These are phyloP conservation scores for Zygosaccharomyces gambellarensis DNA, from an alignment of 805 yeast species.

Conservation along the genomic window DNA sequence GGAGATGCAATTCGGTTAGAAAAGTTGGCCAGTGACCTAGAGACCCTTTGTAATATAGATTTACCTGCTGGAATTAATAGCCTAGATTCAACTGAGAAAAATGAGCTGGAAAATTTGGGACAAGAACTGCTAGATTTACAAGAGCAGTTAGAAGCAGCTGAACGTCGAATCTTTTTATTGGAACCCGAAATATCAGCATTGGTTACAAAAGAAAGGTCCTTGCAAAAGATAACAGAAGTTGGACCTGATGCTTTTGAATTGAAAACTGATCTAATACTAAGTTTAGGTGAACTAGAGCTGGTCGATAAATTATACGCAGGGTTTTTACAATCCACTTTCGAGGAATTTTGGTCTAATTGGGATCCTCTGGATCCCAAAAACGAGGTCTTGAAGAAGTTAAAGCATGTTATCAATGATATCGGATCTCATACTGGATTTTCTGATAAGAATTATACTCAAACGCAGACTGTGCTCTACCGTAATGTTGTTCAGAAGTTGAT, in stretches of 20 bases:
- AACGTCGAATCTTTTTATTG: slow-evolving; percentile 6
- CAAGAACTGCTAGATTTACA: slow-evolving; percentile 1
- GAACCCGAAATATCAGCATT: slow-evolving; percentile 5
- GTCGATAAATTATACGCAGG: slow-evolving; percentile 18
- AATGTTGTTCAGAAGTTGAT: slow-evolving; percentile 10
- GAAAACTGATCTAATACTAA: slow-evolving; percentile 11
- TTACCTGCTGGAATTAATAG: slow-evolving; percentile 1
- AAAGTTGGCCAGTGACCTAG: slow-evolving; percentile 3
- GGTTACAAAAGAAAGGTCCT: slow-evolving; percentile 4
- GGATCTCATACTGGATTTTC: slow-evolving; percentile 21
- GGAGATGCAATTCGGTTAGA: slow-evolving; percentile 1
- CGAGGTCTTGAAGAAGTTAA: slow-evolving; percentile 4
- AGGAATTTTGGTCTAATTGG: slow-evolving; percentile 2
- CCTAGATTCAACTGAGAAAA: neutral
- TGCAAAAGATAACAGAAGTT: slow-evolving; percentile 2
- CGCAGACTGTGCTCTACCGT: slow-evolving; percentile 24
- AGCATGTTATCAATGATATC: slow-evolving; percentile 11
- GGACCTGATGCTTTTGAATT: neutral
- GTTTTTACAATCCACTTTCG: slow-evolving; percentile 11
- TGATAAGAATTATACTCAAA: slow-evolving; percentile 17
- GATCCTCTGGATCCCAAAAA: slow-evolving; percentile 9
- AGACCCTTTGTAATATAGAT: neutral
- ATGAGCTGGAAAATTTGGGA: slow-evolving; percentile 1
- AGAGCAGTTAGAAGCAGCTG: neutral
- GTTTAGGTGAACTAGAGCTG: slow-evolving; percentile 14